Conservation (phyloP, 2,329 filamentous ascomycete species). For the Lasiodiplodia citricola region DNA sequence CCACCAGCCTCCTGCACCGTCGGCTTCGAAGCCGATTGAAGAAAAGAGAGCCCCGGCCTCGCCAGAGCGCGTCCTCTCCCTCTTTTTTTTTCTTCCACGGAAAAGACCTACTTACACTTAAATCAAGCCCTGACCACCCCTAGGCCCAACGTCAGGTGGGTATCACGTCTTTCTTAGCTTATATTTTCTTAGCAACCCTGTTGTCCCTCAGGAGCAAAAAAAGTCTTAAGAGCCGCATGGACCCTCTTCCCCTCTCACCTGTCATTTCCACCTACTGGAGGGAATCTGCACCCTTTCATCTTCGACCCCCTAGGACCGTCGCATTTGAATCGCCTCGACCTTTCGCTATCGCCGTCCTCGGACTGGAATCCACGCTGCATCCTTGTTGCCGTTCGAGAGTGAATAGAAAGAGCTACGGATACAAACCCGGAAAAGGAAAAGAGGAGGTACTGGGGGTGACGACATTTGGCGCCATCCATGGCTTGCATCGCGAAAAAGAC, state of each 20-base stretch:
- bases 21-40: background rate
- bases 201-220: slow-evolving; percentile 3
- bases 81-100: background rate
- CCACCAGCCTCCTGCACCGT: background rate
- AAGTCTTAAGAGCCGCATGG: slow-evolving; percentile 3
- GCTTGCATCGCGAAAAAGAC: slow-evolving; percentile 1
- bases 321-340: background rate
- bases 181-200: background rate
- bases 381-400: background rate
- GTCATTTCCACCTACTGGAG: background rate
- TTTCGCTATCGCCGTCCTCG: background rate
- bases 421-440: background rate
- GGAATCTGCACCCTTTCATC: background rate
- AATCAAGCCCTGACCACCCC: background rate
- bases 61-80: background rate
- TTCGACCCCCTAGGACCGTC: background rate
- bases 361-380: background rate
- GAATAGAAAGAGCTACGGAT: background rate
- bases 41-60: background rate
- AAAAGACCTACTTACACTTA: background rate
- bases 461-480: background rate
- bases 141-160: slow-evolving; percentile 10
- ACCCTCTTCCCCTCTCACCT: background rate
- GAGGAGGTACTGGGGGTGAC: background rate
- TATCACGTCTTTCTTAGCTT: slow-evolving; percentile 23